Conservation (phyloP, 179 eudicot genomes). For the Nepenthes alata region DNA sequence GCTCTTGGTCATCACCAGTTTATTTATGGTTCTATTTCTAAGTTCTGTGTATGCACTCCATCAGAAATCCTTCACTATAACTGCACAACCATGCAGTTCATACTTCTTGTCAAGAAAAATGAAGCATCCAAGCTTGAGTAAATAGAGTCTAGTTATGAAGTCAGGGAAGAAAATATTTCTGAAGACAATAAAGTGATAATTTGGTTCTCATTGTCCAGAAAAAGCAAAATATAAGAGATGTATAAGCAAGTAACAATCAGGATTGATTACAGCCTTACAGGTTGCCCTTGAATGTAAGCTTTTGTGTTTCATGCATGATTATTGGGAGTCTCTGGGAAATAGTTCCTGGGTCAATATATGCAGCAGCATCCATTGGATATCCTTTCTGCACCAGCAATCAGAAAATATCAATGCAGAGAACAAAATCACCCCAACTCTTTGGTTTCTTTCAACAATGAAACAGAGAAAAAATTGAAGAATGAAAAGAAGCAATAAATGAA, state of each 20-base stretch:
- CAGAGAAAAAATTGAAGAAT: not conserved
- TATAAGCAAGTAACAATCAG: constrained; percentile 8
- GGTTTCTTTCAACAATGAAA: not conserved
- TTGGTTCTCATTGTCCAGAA: not conserved
- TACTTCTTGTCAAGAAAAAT: not conserved
- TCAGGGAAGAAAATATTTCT: not conserved
- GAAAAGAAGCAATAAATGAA: not conserved
- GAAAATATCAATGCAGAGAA: constrained; percentile 1
- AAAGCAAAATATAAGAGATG: not conserved
- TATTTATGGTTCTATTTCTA: too few relatives aligned
- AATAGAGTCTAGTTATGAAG: not conserved
- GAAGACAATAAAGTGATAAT: not conserved
- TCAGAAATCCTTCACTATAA: not conserved
- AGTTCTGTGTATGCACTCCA: too few relatives aligned
- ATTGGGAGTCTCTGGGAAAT: constrained; percentile 71
- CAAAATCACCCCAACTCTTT: not conserved
- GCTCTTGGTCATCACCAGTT: too few relatives aligned
- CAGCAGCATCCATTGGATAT: constrained; percentile 59
- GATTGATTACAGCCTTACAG: constrained; percentile 25
- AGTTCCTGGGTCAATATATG: constrained; percentile 72
- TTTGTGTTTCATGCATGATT: constrained; percentile 59
- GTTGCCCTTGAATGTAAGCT: constrained; percentile 44
- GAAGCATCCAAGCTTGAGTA: not conserved
- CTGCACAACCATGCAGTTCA: not conserved
- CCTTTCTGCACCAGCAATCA: constrained; percentile 49